phyloP scores from a whole-genome alignment of 208 protist genomes.

The Naegleria fowleri region DNA sequence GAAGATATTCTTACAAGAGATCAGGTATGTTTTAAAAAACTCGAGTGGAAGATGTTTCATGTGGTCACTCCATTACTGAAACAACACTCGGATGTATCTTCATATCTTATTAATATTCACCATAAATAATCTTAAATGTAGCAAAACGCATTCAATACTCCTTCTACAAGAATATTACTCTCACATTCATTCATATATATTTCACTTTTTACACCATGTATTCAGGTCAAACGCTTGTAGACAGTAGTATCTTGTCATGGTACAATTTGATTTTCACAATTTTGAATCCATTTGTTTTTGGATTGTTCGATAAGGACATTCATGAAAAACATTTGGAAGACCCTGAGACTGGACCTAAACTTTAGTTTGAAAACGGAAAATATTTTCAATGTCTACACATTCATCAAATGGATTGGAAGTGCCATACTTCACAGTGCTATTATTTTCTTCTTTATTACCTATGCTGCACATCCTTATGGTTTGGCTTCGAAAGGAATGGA shows the following conservation, averaged over 20 bases:
- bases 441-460: not conserved
- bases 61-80: no score
- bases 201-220: slow-evolving; percentile 78
- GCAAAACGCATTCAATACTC: slow-evolving; percentile 80
- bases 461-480: not conserved
- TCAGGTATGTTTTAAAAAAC: slow-evolving; percentile 55
- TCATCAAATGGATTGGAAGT: not conserved
- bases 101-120: no score
- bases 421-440: not conserved
- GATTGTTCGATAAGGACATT: slow-evolving; percentile 83
- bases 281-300: slow-evolving; percentile 74
- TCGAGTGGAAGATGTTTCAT: no score
- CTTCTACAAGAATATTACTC: slow-evolving; percentile 94
- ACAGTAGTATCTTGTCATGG: slow-evolving; percentile 72
- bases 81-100: no score
- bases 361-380: not conserved
- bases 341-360: not conserved
- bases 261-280: slow-evolving; percentile 78
- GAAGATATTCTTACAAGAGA: slow-evolving; percentile 80
- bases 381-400: not conserved
- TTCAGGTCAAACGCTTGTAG: slow-evolving; percentile 75
- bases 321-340: slow-evolving; percentile 49
- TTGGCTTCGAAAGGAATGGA: not conserved
- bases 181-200: slow-evolving; percentile 78
- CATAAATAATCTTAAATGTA: no score